phyloP scores from a whole-genome alignment of 805 yeast species.

The Schizosaccharomyces pombe region DNA sequence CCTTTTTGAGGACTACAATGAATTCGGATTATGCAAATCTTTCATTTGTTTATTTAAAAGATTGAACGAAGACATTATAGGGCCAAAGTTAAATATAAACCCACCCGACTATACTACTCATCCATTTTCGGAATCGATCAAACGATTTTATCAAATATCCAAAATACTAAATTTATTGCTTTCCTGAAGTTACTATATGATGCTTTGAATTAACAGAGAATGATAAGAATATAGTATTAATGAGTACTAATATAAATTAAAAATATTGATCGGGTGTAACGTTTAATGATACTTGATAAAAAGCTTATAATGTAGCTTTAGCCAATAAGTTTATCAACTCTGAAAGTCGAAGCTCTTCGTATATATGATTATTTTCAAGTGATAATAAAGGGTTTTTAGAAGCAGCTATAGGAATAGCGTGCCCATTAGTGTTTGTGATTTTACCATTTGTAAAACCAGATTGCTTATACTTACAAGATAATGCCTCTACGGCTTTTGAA shows the following conservation, averaged over 20 bases:
- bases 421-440: not conserved
- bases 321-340: not conserved
- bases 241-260: too few species aligned
- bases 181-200: not conserved
- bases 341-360: not conserved
- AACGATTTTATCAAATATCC: not conserved
- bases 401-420: not conserved
- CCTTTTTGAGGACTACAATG: not conserved
- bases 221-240: too few species aligned
- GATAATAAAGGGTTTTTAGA: not conserved
- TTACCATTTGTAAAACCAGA: not conserved
- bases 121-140: not conserved
- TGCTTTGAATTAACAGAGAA: too few species aligned
- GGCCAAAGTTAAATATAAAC: too few species aligned
- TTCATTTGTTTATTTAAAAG: not conserved
- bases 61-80: not conserved
- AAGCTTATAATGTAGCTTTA: not conserved
- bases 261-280: too few species aligned
- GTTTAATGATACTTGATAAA: not conserved
- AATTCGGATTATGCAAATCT: not conserved
- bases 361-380: not conserved
- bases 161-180: not conserved
- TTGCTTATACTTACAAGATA: too few species aligned
- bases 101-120: too few species aligned
- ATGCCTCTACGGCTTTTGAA: not conserved